Conservation (phyloP, 441 rosid species). For the Kokia cookei region DNA sequence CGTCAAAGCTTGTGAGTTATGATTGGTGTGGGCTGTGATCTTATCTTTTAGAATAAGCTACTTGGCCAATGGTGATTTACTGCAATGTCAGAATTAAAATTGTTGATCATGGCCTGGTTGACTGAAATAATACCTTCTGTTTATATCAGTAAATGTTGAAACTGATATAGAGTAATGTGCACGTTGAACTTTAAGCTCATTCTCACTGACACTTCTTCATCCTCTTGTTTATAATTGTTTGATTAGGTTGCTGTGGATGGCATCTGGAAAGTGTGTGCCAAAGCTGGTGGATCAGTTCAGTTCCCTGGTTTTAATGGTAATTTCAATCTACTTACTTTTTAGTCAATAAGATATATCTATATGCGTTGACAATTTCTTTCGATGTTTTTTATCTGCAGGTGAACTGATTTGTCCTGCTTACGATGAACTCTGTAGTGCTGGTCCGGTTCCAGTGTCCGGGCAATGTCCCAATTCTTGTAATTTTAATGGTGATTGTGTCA, state of each 20-base stretch:
- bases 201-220: neutral
- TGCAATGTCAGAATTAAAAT: neutral
- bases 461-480: conserved; percentile 77
- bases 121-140: neutral
- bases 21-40: neutral
- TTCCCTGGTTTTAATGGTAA: conserved; percentile 93
- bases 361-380: conserved; percentile 6
- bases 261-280: conserved; percentile 84
- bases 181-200: neutral
- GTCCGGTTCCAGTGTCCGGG: conserved; percentile 49
- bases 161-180: neutral
- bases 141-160: neutral
- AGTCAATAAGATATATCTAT: conserved; percentile 1
- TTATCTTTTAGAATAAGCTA: neutral
- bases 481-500: conserved; percentile 87
- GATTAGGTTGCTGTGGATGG: conserved; percentile 96
- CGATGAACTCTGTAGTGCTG: conserved; percentile 73
- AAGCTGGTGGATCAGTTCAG: conserved; percentile 82
- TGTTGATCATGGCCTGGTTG: neutral
- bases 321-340: conserved; percentile 3
- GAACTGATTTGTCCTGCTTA: conserved; percentile 87
- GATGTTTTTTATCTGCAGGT: conserved; percentile 40
- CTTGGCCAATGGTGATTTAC: neutral
- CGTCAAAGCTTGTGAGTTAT: neutral
- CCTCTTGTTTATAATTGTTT: neutral